Percentiles rank a stretch among this genome's conserved stretches.
Evolutionary conservation across 2,329 filamentous ascomycete genomes (phyloP).

Genomic region (Ascochyta clinopodiicola): DNA sequence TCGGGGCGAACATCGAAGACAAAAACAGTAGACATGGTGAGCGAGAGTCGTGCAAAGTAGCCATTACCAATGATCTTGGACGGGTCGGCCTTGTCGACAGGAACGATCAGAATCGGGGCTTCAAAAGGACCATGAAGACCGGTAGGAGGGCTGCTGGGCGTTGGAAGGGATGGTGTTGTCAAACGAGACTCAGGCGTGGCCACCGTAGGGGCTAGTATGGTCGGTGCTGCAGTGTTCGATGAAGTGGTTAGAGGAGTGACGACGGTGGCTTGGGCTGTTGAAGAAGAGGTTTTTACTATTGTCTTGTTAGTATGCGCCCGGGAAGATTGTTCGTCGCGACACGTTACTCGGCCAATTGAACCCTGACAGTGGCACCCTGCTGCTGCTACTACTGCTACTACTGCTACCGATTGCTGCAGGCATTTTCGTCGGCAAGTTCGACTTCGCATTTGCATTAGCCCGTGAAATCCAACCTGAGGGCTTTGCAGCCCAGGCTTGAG

Average conservation of each 20-base stretch:
- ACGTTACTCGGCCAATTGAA: slow-evolving; percentile 3
- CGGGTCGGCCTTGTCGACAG: slow-evolving; percentile 47
- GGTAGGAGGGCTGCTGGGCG: slow-evolving; percentile 26
- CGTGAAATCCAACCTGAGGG: slow-evolving; percentile 29
- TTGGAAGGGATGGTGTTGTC: slow-evolving; percentile 10
- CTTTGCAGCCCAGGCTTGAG: slow-evolving; percentile 17
- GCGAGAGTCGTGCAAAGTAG: slow-evolving; percentile 51
- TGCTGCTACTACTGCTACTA: slow-evolving; percentile 20
- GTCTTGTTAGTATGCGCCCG: not conserved
- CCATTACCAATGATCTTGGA: slow-evolving; percentile 49
- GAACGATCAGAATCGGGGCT: slow-evolving; percentile 48
- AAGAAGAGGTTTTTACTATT: slow-evolving; percentile 2
- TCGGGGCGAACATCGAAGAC: slow-evolving; percentile 54
- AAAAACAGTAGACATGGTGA: slow-evolving; percentile 51
- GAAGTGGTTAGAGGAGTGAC: slow-evolving; percentile 12
- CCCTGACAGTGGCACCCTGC: not conserved
- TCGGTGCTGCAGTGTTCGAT: slow-evolving; percentile 6
- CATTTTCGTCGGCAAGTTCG: slow-evolving; percentile 1
- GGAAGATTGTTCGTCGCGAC: not conserved
- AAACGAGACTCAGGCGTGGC: not conserved
- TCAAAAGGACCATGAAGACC: slow-evolving; percentile 45
- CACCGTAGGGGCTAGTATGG: not conserved
- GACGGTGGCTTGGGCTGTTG: slow-evolving; percentile 22
- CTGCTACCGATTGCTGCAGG: slow-evolving; percentile 21
- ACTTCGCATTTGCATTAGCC: slow-evolving; percentile 38